Evolutionary conservation across 345 rosid species (phyloP).

Genomic region (thale cress (Arabidopsis thaliana)): DNA sequence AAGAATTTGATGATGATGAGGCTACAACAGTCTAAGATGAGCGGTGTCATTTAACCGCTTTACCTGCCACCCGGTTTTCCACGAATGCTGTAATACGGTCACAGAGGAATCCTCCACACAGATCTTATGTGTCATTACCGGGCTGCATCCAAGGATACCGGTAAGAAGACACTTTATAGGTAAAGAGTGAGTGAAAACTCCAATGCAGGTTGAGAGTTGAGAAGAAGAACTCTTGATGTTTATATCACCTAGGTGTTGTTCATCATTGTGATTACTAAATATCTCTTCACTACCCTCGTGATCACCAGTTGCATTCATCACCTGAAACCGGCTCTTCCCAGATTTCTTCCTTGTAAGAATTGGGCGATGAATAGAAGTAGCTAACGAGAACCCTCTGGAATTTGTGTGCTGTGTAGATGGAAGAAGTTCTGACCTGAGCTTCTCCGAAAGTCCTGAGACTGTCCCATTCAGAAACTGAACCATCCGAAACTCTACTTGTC

Average conservation of each 20-base stretch:
- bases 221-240: slow-evolving; percentile 59
- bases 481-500: slow-evolving; percentile 95
- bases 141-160: slow-evolving; percentile 85
- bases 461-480: slow-evolving; percentile 78
- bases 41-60: slow-evolving; percentile 90
- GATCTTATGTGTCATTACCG: slow-evolving; percentile 73
- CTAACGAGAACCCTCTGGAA: slow-evolving; percentile 51
- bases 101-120: slow-evolving; percentile 94
- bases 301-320: slow-evolving; percentile 52
- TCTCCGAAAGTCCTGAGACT: slow-evolving; percentile 65
- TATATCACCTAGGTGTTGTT: slow-evolving; percentile 51
- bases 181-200: slow-evolving; percentile 82
- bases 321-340: slow-evolving; percentile 91
- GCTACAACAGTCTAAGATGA: slow-evolving; percentile 67
- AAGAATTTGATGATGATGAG: slow-evolving; percentile 23
- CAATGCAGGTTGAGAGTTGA: slow-evolving; percentile 60
- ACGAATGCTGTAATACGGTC: slow-evolving; percentile 85
- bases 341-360: slow-evolving; percentile 77
- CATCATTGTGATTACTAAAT: slow-evolving; percentile 52
- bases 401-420: slow-evolving; percentile 50
- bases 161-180: slow-evolving; percentile 89
- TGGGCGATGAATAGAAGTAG: slow-evolving; percentile 53
- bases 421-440: slow-evolving; percentile 68
- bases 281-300: slow-evolving; percentile 76
- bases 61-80: slow-evolving; percentile 96